A percentile compares a stretch with the other conserved stretches of the same genome.
Conservation (phyloP, 495 filamentous ascomycete species). For the Bombardia bombarda region DNA sequence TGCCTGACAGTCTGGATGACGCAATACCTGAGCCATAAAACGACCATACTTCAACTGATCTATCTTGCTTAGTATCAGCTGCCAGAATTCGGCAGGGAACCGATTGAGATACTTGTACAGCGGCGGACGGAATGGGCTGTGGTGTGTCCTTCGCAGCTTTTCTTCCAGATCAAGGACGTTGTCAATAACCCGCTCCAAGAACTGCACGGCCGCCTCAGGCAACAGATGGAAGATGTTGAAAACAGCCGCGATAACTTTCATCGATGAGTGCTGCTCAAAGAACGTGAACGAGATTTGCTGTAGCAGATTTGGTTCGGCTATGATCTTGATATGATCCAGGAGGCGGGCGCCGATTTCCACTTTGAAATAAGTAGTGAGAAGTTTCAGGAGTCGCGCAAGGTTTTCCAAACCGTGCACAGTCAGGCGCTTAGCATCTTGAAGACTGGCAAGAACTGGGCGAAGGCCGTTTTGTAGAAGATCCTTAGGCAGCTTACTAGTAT, state of each 20-base stretch:
- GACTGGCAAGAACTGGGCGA: slow-evolving; percentile 87
- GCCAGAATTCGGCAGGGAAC: slow-evolving; percentile 82
- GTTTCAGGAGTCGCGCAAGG: slow-evolving; percentile 74
- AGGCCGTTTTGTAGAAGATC: slow-evolving; percentile 91
- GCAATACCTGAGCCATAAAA: slow-evolving; percentile 89
- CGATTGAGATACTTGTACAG: slow-evolving; percentile 92
- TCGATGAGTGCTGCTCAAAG: slow-evolving; percentile 81
- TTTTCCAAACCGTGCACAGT: slow-evolving; percentile 88
- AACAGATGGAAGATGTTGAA: slow-evolving; percentile 96
- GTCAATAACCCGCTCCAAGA: slow-evolving; percentile 82
- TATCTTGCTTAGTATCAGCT: slow-evolving; percentile 64
- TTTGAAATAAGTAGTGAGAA: slow-evolving; percentile 98
- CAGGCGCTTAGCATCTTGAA: slow-evolving; percentile 87
- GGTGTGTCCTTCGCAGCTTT: slow-evolving; percentile 78
- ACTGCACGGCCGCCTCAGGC: slow-evolving; percentile 77
- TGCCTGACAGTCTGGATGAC: slow-evolving; percentile 62
- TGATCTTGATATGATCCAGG: slow-evolving; percentile 83
- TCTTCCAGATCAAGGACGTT: slow-evolving; percentile 83
- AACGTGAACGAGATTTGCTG: slow-evolving; percentile 91
- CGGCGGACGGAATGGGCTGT: slow-evolving; percentile 85
- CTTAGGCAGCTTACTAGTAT: slow-evolving; percentile 88
- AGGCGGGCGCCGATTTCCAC: slow-evolving; percentile 90
- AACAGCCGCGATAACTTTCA: slow-evolving; percentile 88
- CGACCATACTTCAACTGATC: slow-evolving; percentile 80
- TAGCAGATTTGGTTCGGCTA: slow-evolving; percentile 70